Percentiles rank a stretch among this genome's conserved stretches.
These are phyloP conservation scores for Piper betle DNA, from an alignment of 164 flowering plant species.

Conservation along the genomic window DNA sequence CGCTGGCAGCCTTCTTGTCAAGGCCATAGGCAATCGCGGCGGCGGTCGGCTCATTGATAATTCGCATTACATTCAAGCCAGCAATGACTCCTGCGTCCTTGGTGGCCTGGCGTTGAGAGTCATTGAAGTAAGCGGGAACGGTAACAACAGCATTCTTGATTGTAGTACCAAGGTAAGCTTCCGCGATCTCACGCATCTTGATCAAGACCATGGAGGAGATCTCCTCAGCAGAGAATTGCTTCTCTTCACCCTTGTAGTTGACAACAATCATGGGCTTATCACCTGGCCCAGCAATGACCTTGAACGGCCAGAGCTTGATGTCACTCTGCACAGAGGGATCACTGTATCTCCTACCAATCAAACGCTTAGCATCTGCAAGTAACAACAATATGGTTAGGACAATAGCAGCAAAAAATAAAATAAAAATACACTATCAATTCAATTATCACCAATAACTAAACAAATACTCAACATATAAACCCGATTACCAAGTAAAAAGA, in stretches of 20 bases:
- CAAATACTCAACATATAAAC: too few species aligned
- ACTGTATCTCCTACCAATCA: conserved; percentile 33
- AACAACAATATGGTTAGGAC: neutral
- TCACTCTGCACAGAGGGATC: conserved; percentile 32
- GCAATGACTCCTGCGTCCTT: conserved; percentile 73
- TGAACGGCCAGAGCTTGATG: conserved; percentile 30
- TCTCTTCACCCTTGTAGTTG: conserved; percentile 32
- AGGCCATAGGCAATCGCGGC: conserved; percentile 68
- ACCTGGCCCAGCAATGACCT: conserved; percentile 19
- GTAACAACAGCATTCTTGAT: conserved; percentile 61
- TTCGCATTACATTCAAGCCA: conserved; percentile 54
- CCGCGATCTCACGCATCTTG: conserved; percentile 60
- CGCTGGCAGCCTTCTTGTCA: conserved; percentile 50
- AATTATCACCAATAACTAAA: neutral
- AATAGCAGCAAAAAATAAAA: neutral
- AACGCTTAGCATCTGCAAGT: conserved; percentile 32
- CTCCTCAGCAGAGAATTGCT: conserved; percentile 59
- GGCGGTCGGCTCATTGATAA: conserved; percentile 61
- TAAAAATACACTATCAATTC: neutral
- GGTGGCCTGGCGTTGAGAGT: conserved; percentile 67
- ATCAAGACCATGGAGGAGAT: conserved; percentile 54
- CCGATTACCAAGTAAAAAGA: too few species aligned
- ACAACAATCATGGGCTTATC: conserved; percentile 31
- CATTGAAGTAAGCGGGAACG: conserved; percentile 63
- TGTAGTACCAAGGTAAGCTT: conserved; percentile 43